These are phyloP conservation scores for Xylaria grammica DNA, from an alignment of 495 filamentous ascomycete genomes.

Conservation along the genomic window DNA sequence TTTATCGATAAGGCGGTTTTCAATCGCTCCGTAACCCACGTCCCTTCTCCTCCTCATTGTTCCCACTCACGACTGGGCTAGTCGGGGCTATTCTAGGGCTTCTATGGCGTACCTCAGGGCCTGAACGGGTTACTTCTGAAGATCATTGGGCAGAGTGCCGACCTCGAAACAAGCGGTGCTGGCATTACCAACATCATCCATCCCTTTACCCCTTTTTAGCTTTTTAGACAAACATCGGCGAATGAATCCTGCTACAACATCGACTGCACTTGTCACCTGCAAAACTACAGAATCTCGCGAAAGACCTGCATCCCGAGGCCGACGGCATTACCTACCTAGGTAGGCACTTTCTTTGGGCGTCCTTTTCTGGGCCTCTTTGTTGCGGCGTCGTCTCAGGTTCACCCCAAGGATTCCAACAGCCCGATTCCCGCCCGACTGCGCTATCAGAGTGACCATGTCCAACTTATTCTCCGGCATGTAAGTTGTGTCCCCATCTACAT, in stretches of 20 bases:
- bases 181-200: constrained; percentile 13
- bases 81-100: background rate
- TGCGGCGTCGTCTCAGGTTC: constrained; percentile 15
- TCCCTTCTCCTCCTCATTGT: too few relatives aligned
- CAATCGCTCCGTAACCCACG: background rate
- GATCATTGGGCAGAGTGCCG: constrained; percentile 17
- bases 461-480: constrained; percentile 83
- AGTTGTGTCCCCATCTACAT: constrained; percentile 49
- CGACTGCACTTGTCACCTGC: background rate
- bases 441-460: constrained; percentile 60
- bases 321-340: background rate
- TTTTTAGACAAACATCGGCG: constrained; percentile 16
- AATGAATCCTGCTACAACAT: constrained; percentile 13
- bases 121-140: background rate
- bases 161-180: constrained; percentile 15
- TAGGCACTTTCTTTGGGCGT: background rate
- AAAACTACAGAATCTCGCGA: background rate
- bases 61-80: too few relatives aligned
- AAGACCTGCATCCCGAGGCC: constrained; percentile 6
- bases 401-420: constrained; percentile 11
- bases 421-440: constrained; percentile 29
- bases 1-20: constrained; percentile 12
- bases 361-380: constrained; percentile 4
- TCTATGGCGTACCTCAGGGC: background rate
- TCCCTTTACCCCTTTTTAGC: constrained; percentile 27